Conservation (phyloP, 2,329 filamentous ascomycete genomes). For the Fusarium chuoi region DNA sequence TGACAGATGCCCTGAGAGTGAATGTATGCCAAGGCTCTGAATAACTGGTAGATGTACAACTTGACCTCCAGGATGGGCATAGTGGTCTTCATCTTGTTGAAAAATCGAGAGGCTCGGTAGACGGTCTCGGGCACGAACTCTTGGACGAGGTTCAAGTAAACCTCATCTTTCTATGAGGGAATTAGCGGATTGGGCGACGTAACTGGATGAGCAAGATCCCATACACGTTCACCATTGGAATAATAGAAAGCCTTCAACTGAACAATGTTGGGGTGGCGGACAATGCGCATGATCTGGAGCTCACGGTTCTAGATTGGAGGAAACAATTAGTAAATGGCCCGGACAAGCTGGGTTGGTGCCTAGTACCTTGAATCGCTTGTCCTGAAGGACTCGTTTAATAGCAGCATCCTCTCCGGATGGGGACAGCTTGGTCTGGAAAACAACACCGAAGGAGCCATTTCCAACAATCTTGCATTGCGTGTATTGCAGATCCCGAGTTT, state of each 20-base stretch:
- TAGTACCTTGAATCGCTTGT: slow-evolving; percentile 98
- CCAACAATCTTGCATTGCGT: slow-evolving; percentile 99
- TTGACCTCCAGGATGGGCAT: slow-evolving; percentile 99
- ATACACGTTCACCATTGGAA: slow-evolving; percentile 96
- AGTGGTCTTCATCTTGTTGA: slow-evolving; percentile 99
- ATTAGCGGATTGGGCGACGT: slow-evolving; percentile 21
- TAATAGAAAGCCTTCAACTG: slow-evolving; percentile 99
- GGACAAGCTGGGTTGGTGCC: neutral
- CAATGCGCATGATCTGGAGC: slow-evolving; percentile 99
- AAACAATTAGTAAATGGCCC: slow-evolving; percentile 27
- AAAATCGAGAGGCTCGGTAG: slow-evolving; percentile 96
- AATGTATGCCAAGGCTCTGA: slow-evolving; percentile 97
- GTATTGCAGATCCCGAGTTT: slow-evolving; percentile 96
- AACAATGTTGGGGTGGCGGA: slow-evolving; percentile 98
- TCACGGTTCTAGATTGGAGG: slow-evolving; percentile 83
- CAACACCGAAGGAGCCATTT: slow-evolving; percentile 98
- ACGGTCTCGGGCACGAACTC: slow-evolving; percentile 99
- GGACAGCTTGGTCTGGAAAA: slow-evolving; percentile 98
- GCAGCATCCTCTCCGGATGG: slow-evolving; percentile 98
- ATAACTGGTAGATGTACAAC: slow-evolving; percentile 99
- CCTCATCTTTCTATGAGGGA: slow-evolving; percentile 84
- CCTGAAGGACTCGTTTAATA: slow-evolving; percentile 98
- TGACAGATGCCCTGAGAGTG: slow-evolving; percentile 99
- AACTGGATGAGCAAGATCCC: slow-evolving; percentile 33
- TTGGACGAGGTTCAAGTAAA: slow-evolving; percentile 97